These are phyloP conservation scores for Tetramitus jugosus DNA, from an alignment of 208 protist genomes.

Conservation along the genomic window DNA sequence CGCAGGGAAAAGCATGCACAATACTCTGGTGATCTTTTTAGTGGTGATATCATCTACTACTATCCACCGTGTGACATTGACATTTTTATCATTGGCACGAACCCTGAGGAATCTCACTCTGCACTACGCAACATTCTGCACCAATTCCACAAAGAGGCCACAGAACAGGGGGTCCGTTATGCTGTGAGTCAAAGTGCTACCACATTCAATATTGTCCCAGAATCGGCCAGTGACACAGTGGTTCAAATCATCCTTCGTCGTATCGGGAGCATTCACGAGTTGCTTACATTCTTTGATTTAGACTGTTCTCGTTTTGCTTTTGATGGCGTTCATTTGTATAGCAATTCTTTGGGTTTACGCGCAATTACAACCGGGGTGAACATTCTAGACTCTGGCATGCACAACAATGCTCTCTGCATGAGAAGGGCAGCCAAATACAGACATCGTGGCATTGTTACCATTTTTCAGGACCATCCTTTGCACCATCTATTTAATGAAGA, in stretches of 20 bases:
- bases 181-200: not conserved
- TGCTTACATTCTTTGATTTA: constrained; percentile 9
- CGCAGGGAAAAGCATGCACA: too few relatives aligned
- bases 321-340: not conserved
- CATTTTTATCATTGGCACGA: too few relatives aligned
- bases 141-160: not conserved
- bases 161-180: not conserved
- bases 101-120: too few relatives aligned
- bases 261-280: not conserved
- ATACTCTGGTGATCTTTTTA: too few relatives aligned
- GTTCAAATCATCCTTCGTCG: not conserved
- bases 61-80: too few relatives aligned
- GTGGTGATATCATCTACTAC: too few relatives aligned
- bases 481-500: too few relatives aligned
- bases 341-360: not conserved
- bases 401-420: not conserved
- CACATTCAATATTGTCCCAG: not conserved
- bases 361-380: not conserved
- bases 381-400: not conserved
- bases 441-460: not conserved
- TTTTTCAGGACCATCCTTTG: not conserved
- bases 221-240: not conserved
- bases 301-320: constrained; percentile 1
- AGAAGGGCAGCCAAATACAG: not conserved
- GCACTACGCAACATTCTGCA: not conserved